Percentiles rank a stretch among this genome's conserved stretches.
These are phyloP conservation scores for Aspergillus sp. DNA, from an alignment of 2,329 filamentous ascomycete genomes.

Conservation along the genomic window DNA sequence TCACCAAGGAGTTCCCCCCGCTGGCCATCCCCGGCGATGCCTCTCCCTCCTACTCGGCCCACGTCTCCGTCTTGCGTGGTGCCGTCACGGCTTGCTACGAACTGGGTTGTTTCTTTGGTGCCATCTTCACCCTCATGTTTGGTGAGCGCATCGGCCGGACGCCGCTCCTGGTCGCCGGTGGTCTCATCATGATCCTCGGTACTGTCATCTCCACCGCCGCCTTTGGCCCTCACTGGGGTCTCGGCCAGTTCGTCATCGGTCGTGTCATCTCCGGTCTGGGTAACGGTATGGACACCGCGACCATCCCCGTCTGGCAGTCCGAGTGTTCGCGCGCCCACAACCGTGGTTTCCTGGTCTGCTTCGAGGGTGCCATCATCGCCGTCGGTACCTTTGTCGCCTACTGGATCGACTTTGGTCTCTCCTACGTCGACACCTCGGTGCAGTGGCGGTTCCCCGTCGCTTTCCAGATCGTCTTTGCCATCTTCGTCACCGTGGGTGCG, in stretches of 20 bases:
- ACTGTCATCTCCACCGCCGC: constrained; percentile 27
- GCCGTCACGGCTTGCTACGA: constrained; percentile 55
- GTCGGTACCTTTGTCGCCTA: constrained; percentile 34
- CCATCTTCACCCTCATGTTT: constrained; percentile 28
- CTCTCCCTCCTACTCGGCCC: constrained; percentile 21
- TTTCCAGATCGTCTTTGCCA: constrained; percentile 46
- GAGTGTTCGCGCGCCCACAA: constrained; percentile 35
- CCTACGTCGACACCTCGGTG: constrained; percentile 29
- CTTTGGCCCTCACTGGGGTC: constrained; percentile 23
- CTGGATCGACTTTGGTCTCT: constrained; percentile 36
- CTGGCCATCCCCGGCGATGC: constrained; percentile 26
- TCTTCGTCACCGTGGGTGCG: constrained; percentile 20
- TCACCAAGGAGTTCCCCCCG: constrained; percentile 22
- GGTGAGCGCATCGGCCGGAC: constrained; percentile 33
- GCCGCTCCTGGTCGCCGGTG: constrained; percentile 53
- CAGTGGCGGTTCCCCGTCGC: constrained; percentile 49
- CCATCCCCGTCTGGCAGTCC: constrained; percentile 41
- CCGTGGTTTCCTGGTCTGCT: constrained; percentile 34
- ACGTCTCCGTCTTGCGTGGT: constrained; percentile 48
- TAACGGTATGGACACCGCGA: constrained; percentile 38
- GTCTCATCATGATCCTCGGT: constrained; percentile 45
- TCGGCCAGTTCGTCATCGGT: constrained; percentile 43
- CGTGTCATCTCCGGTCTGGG: constrained; percentile 39
- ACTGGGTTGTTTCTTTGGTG: constrained; percentile 43
- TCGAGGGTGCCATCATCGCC: constrained; percentile 34